Conservation (phyloP, 176 grass and related monocot genomes). For the Zizania latifolia region DNA sequence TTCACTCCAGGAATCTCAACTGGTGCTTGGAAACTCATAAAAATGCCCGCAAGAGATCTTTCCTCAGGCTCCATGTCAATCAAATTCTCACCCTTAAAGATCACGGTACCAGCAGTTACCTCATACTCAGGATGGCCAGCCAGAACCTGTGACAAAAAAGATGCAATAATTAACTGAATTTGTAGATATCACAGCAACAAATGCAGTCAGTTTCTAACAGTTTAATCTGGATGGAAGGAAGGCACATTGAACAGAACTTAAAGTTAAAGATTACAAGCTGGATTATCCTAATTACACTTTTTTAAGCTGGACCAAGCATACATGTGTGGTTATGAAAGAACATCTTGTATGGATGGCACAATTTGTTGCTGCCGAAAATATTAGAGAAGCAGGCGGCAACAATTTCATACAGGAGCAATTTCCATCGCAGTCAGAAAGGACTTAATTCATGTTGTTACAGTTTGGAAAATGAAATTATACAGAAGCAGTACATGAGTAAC, state of each 20-base stretch:
- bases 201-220: neutral
- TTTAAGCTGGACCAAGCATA: neutral
- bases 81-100: slow-evolving; percentile 86
- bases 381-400: neutral
- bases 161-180: neutral
- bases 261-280: slow-evolving; percentile 9
- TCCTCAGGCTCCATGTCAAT: slow-evolving; percentile 90
- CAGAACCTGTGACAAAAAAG: slow-evolving; percentile 58
- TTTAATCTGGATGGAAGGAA: neutral
- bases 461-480: neutral
- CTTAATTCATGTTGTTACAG: neutral
- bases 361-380: neutral
- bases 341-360: neutral
- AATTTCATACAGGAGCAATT: neutral
- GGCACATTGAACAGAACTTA: neutral
- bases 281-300: neutral
- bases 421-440: neutral
- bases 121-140: slow-evolving; percentile 91
- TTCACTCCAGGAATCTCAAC: slow-evolving; percentile 91
- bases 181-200: neutral
- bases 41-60: slow-evolving; percentile 88
- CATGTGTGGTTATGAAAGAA: neutral
- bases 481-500: neutral
- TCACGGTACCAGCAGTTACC: slow-evolving; percentile 72
- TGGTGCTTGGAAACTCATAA: slow-evolving; percentile 89